phyloP scores from a whole-genome alignment of 495 filamentous ascomycete genomes.

The Cercophora newfieldiana region DNA sequence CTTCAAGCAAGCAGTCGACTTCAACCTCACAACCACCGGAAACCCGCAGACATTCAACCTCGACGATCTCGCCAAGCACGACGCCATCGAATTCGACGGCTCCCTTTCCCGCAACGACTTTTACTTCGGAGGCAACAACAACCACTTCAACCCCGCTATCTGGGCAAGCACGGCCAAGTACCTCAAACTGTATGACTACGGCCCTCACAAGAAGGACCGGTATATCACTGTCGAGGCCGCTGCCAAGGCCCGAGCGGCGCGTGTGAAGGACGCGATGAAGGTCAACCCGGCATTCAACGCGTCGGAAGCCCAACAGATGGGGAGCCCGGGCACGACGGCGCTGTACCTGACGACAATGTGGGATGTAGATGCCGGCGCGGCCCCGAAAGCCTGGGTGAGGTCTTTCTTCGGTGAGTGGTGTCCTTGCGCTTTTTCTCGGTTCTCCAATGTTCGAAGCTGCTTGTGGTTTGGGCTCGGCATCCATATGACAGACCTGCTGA shows the following conservation, averaged over 20 bases:
- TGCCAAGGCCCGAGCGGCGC: constrained; percentile 24
- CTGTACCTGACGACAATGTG: constrained; percentile 30
- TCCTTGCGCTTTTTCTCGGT: not conserved
- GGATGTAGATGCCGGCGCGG: constrained; percentile 21
- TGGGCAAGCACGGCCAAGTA: constrained; percentile 18
- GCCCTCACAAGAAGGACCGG: constrained; percentile 10
- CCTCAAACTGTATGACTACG: constrained; percentile 19
- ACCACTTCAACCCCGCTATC: constrained; percentile 28
- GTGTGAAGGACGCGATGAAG: constrained; percentile 24
- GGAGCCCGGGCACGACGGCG: constrained; percentile 28
- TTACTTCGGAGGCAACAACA: constrained; percentile 27
- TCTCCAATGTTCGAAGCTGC: not conserved
- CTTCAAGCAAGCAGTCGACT: constrained; percentile 28
- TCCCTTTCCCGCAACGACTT: constrained; percentile 31
- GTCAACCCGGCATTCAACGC: constrained; percentile 29
- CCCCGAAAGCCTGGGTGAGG: constrained; percentile 26
- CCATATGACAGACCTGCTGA: not conserved
- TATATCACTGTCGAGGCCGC: constrained; percentile 31
- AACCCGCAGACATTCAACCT: constrained; percentile 32
- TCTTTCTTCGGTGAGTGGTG: constrained; percentile 28
- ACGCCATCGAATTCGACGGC: constrained; percentile 36
- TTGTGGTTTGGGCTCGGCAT: not conserved
- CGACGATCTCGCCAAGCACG: constrained; percentile 27
- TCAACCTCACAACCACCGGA: constrained; percentile 27
- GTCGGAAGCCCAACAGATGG: constrained; percentile 19